Evolutionary conservation across 495 filamentous ascomycete species (phyloP), one percentile per base, ranked within the genome.

Genomic region (Talaromyces thailandensis): DNA sequence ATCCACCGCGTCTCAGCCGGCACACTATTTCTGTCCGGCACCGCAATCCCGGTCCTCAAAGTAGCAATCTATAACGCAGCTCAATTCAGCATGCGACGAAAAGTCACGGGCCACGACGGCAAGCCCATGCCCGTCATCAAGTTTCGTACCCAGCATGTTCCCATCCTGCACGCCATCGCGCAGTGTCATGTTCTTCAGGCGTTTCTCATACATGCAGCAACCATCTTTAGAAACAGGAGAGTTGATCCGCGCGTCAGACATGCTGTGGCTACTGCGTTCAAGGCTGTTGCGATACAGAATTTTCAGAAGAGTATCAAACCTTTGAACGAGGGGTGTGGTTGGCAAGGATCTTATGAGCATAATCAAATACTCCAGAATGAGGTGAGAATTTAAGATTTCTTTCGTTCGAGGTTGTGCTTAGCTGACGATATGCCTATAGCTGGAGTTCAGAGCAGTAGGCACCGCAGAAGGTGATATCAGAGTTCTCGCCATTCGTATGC

Each of bases 141-240:
- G 29, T 75, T 75, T 58, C 62, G 69, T 21, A 75, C 70, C 3
- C 75, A 77, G 45, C 71, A 75, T 18, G 56, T 64, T 3, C 73
- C 71, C 6, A 72, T 77, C 1, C 31, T 72, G 28, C 69, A 70
- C 28, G 68, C 71, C 1, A 7, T 75, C 0, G 69, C 70, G 8
- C 64, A 72, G 21, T 64, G 64, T 6, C 53, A 62, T 21, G 73
- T 74, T 9, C 63, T 75, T 21, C 66, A 75, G 31, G 65, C 69
- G 4, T 75, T 66, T 24, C 62, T 66, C 29, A 52, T 18, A 14
- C 56, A 64, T 45, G 26, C 35, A 1, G 64, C 64, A 6, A 31
- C 55, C 2, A 9, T n/a, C 9, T 67, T 67, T 23, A 18, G 35
- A 21, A 26, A 60, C 18, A 58, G 50, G 23, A 31, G 29, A 11